phyloP scores from a whole-genome alignment of 2,329 filamentous ascomycete species.

The Aspergillus carbonarius region DNA sequence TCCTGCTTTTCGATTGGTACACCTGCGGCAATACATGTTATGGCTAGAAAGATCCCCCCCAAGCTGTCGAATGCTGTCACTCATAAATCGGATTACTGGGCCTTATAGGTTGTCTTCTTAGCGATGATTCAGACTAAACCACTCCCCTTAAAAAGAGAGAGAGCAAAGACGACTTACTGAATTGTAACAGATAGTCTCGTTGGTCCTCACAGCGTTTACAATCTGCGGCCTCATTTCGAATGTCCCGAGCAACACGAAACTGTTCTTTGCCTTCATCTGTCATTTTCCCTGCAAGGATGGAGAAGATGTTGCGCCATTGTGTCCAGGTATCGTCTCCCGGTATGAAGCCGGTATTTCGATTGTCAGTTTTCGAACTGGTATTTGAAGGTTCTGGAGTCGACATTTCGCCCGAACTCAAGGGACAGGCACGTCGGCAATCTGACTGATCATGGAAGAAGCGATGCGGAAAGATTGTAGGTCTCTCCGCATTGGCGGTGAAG shows the following conservation, averaged over 20 bases:
- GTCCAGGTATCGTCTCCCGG: conserved; percentile 45
- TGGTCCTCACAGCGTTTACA: conserved; percentile 77
- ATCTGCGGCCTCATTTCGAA: conserved; percentile 72
- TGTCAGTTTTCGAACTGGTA: conserved; percentile 13
- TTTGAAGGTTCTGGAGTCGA: conserved; percentile 28
- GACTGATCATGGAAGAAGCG: background rate
- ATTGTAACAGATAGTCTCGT: conserved; percentile 78
- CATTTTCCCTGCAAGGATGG: conserved; percentile 72
- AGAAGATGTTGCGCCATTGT: conserved; percentile 82
- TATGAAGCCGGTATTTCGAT: conserved; percentile 37
- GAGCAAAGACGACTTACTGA: conserved; percentile 51
- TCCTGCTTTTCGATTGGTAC: conserved; percentile 69
- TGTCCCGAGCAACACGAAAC: conserved; percentile 76
- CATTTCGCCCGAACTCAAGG: conserved; percentile 23
- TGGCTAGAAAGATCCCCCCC: conserved; percentile 70
- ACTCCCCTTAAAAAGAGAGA: background rate
- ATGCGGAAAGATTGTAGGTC: background rate
- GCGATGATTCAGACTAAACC: background rate
- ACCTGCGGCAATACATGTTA: conserved; percentile 82
- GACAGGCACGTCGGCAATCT: background rate
- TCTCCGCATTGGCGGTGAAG: conserved; percentile 33
- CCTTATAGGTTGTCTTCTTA: conserved; percentile 37
- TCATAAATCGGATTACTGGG: conserved; percentile 83
- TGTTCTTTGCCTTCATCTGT: conserved; percentile 66
- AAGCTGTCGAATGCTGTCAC: conserved; percentile 74